Base-by-base conservation (phyloP, 2,329 filamentous ascomycete species). In the Pseudogymnoascus verrucosus region DNA sequence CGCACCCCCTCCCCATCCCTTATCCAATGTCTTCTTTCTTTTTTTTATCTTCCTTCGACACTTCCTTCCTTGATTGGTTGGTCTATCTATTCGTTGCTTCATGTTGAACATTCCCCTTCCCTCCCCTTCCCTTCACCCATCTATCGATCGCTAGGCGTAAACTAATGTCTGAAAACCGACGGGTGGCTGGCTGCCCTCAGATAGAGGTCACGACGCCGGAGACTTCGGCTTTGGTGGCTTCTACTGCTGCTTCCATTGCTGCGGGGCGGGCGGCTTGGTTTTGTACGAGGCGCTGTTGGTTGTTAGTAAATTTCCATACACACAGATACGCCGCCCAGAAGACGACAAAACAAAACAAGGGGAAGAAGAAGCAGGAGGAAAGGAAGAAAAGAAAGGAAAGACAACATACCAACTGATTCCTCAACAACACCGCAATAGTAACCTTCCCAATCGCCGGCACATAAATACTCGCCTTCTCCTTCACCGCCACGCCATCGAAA, bases 391-490 rank as follows among this genome's bases (percentile, higher is more conserved):
- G 10, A 21, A 28, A 19, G 78, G 10, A 4, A 4, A 8, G 16
- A 95, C 90, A 21, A 57, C 47, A 28, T 34, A 57, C 47, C 73
- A 98, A 82, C 37, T 98, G 78, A 73, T 99, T 99, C 64, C 95
- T 83, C 71, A 98, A 79, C 64, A 99, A 78, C 36, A 97, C 88
- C 14, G 93, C 90, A 74, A 98, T 98, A 0, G 95, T 99, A 59
- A 98, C 93, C 80, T 98, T 99, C 70, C 95, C 95, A 69, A 97
- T 96, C 0, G 93, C 95, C 1, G 95, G 95, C 16, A 98, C 93
- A 71, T 97, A 99, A 71, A 99, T 96, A 4, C 91, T 92, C 1
- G 95, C 95, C 79, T 93, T 96, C 75, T 97, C 90, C 78, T 96
- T 98, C 69, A 98, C 87, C 59, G 90, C 89, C 0, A 89, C 87